These are phyloP conservation scores for Solanum chacoense DNA, from an alignment of 305 asterid species.

Conservation along the genomic window DNA sequence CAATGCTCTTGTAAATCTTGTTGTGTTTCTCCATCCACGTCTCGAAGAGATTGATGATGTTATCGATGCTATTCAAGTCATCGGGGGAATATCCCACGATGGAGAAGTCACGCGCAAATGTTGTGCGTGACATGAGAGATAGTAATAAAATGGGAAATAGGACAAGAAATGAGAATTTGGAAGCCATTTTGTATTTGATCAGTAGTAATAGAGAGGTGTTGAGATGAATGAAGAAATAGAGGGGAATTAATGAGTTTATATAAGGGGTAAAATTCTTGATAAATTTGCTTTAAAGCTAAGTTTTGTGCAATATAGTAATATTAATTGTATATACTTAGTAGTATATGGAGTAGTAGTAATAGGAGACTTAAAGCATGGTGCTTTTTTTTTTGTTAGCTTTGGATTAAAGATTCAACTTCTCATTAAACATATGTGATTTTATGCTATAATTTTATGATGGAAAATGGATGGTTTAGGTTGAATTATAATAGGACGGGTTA, in stretches of 20 bases:
- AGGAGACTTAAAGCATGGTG: neutral
- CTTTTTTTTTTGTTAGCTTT: neutral
- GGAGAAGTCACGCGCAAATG: slow-evolving; percentile 37
- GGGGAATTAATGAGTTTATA: neutral
- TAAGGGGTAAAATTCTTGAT: neutral
- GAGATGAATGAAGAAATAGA: neutral
- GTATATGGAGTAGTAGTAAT: neutral
- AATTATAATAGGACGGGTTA: neutral
- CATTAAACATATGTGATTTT: neutral
- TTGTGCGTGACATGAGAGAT: slow-evolving; percentile 10
- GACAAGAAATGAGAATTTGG: slow-evolving; percentile 21
- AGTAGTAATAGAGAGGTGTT: neutral
- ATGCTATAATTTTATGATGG: neutral
- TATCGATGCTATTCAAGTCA: slow-evolving; percentile 46
- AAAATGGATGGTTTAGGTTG: neutral
- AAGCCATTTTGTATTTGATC: slow-evolving; percentile 27
- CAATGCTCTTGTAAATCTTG: slow-evolving; percentile 34
- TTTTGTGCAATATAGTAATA: neutral
- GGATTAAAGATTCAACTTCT: neutral
- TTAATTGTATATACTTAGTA: neutral
- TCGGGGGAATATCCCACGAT: slow-evolving; percentile 57
- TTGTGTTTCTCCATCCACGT: slow-evolving; percentile 54
- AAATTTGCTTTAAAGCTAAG: neutral
- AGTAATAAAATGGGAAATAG: slow-evolving; percentile 1
- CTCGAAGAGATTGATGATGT: slow-evolving; percentile 51